These are phyloP conservation scores for Reticulascus tulasneorum DNA, from an alignment of 2,329 filamentous ascomycete species.

Conservation along the genomic window DNA sequence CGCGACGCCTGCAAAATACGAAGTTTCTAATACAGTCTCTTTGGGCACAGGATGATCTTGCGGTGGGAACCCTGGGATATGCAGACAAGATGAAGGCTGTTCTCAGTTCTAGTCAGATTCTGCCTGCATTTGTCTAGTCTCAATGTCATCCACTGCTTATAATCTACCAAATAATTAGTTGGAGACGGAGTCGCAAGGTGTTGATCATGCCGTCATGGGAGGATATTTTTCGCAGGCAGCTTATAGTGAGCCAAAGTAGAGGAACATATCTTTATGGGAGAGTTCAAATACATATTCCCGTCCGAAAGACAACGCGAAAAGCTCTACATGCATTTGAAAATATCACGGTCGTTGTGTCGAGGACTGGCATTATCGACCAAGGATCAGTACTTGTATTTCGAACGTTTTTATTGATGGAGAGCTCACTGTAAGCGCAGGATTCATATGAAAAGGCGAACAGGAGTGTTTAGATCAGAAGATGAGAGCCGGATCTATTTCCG, in stretches of 20 bases:
- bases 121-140: conserved; percentile 22
- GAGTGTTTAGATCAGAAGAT: too few species aligned
- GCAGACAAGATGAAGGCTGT: conserved; percentile 8
- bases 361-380: too few species aligned
- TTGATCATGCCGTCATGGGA: not conserved
- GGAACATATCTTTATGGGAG: not conserved
- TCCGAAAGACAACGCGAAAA: too few species aligned
- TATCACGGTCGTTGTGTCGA: too few species aligned
- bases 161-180: too few species aligned
- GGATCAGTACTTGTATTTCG: too few species aligned
- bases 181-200: not conserved
- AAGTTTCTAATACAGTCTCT: conserved; percentile 21
- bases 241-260: not conserved
- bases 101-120: conserved; percentile 12
- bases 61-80: conserved; percentile 12
- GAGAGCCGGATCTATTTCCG: too few species aligned
- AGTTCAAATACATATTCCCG: not conserved
- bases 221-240: not conserved
- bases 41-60: conserved; percentile 32
- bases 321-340: too few species aligned
- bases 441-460: too few species aligned
- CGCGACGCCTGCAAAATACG: conserved; percentile 17
- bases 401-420: too few species aligned
- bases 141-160: too few species aligned
- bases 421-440: too few species aligned